Base-by-base conservation (phyloP, 2,329 filamentous ascomycete genomes). In the Mariannaea sp. region DNA sequence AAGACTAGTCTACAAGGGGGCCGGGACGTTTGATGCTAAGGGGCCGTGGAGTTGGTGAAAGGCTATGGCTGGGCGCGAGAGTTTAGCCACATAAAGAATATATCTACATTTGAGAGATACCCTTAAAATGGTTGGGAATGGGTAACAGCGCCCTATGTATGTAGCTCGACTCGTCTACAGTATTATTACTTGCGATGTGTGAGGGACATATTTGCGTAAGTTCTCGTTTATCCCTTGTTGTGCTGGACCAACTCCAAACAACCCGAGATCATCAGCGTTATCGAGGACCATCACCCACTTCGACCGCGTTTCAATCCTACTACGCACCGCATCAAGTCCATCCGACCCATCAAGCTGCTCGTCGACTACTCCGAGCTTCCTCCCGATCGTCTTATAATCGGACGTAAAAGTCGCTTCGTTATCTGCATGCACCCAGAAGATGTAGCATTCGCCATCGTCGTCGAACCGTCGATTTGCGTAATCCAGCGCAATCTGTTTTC, bases 401-500 rank as follows among this genome's bases (percentile, higher is more conserved):
- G 32, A 35, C 17, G 32, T 35, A 14, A 35, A 35, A 35, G 32
- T 35, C 32, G 32, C 32, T 17, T 35, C 32, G 32, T 35, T 35
- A 14, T 35, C 32, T 35, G 32, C 32, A 14, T 35, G 32, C 32
- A 35, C 32, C 32, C 32, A 35, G 14, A 35, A 35, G 32, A 35
- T 14, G 9, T 60, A 65, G 43, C 65, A 70, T n/a, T 46, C 17
- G 7, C 56, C 50, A 10, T 62, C 53, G 9, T 46, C 55, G 30
- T 60, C 48, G 40, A 58, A 53, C 46, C 61, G 57, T 14, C 60
- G 48, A 35, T 70, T 68, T 3, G 67, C 69, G 53, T 70, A 73
- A 16, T 72, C 62, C 13, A 71, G 52, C 1, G 70, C 70, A 10
- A 73, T 63, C 48, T 73, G 70, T 71, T 59, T 74, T 73, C 0